These are phyloP conservation scores for Hypoxylon sp. DNA, from an alignment of 2,329 filamentous ascomycete species.

Conservation along the genomic window DNA sequence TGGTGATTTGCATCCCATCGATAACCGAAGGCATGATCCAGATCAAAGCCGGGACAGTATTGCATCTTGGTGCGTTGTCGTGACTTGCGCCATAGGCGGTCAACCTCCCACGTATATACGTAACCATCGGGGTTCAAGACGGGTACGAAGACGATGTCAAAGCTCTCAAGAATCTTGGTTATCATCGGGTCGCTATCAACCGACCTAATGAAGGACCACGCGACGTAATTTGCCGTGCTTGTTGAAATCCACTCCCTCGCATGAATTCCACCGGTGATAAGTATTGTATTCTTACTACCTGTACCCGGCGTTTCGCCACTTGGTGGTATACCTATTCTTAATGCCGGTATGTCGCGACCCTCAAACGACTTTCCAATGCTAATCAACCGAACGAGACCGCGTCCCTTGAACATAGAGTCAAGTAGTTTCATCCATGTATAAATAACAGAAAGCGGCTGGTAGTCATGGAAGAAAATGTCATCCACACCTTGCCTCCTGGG, in stretches of 20 bases:
- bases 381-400: constrained; percentile 76
- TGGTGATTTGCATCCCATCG: constrained; percentile 78
- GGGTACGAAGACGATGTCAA: constrained; percentile 89
- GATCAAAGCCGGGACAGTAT: constrained; percentile 87
- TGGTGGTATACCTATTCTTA: constrained; percentile 72
- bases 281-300: constrained; percentile 74
- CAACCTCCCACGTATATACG: constrained; percentile 89
- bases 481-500: constrained; percentile 54
- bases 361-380: constrained; percentile 87
- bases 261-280: constrained; percentile 87
- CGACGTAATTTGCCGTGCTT: constrained; percentile 88
- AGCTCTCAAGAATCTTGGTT: constrained; percentile 80
- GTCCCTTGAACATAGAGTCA: constrained; percentile 79
- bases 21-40: constrained; percentile 87
- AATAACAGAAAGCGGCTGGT: constrained; percentile 85
- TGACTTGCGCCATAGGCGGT: constrained; percentile 95
- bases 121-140: constrained; percentile 94
- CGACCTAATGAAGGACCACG: constrained; percentile 85
- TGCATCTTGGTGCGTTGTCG: constrained; percentile 81
- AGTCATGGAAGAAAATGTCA: constrained; percentile 90
- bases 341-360: constrained; percentile 82
- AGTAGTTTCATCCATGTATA: constrained; percentile 92
- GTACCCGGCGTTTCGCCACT: constrained; percentile 43
- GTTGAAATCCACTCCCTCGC: constrained; percentile 97
- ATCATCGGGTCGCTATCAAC: constrained; percentile 78